A percentile compares a stretch with the other conserved stretches of the same genome.
Conservation (phyloP, 495 filamentous ascomycete species). For the Neurospora sp. region DNA sequence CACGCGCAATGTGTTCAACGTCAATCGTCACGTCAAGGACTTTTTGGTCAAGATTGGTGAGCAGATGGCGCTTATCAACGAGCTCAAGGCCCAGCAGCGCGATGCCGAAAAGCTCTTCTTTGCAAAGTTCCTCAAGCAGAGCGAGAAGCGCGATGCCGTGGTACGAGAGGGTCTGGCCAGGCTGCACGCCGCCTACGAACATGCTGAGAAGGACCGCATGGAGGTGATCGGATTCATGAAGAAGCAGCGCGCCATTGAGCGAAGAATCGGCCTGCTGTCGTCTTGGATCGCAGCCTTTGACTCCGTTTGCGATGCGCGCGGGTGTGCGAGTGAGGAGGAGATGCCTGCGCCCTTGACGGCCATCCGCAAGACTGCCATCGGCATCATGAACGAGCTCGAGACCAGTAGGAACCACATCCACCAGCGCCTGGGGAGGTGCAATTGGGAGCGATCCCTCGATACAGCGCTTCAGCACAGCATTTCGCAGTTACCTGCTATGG, state of each 20-base stretch:
- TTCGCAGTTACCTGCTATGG: constrained; percentile 61
- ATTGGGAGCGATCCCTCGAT: constrained; percentile 80
- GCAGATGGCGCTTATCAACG: constrained; percentile 86
- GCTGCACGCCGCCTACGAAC: constrained; percentile 75
- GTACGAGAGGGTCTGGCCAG: constrained; percentile 74
- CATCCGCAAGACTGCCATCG: constrained; percentile 80
- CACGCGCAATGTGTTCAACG: constrained; percentile 96
- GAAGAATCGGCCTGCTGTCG: constrained; percentile 71
- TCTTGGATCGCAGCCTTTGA: constrained; percentile 94
- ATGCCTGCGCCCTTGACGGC: constrained; percentile 56
- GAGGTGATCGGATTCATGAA: constrained; percentile 74
- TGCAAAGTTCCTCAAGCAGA: constrained; percentile 79
- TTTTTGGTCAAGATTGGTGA: constrained; percentile 96
- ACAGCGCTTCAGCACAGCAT: constrained; percentile 80
- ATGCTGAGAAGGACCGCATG: constrained; percentile 65
- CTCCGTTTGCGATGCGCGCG: constrained; percentile 55
- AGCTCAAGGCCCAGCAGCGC: constrained; percentile 84
- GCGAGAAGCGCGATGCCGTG: constrained; percentile 67
- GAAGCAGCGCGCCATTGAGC: constrained; percentile 72
- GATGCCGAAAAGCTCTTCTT: constrained; percentile 81
- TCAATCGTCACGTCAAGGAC: constrained; percentile 98
- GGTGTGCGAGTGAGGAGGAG: constrained; percentile 48
- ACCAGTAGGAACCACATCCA: constrained; percentile 82
- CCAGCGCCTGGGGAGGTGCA: constrained; percentile 63
- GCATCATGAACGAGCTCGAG: constrained; percentile 79